Conservation (phyloP, 345 rosid genomes). For the Pugionium dolabratum region DNA sequence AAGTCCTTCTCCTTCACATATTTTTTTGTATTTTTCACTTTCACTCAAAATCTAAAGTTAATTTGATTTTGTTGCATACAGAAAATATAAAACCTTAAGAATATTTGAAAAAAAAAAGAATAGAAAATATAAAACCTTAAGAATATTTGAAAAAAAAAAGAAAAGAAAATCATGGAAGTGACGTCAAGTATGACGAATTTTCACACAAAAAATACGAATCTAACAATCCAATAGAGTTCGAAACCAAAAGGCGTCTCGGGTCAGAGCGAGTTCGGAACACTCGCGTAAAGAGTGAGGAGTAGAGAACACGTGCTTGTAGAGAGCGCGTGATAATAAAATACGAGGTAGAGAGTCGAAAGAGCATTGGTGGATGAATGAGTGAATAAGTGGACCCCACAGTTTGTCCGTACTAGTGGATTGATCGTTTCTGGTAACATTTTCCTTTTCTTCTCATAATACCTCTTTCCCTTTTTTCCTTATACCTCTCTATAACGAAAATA, state of each 20-base stretch:
- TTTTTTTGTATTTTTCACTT: conserved; percentile 2
- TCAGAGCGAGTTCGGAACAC: not conserved
- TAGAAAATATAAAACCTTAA: not conserved
- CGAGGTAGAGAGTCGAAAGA: conserved; percentile 42
- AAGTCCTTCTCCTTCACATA: conserved; percentile 4
- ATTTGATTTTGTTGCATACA: not conserved
- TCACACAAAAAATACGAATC: conserved; percentile 46
- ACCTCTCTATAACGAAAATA: conserved; percentile 23
- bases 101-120: conserved; percentile 7
- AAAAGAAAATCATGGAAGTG: conserved; percentile 32
- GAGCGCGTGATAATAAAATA: conserved; percentile 43
- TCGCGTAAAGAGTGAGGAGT: conserved; percentile 9
- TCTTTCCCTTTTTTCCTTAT: conserved; percentile 63
- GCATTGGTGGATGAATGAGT: conserved; percentile 49
- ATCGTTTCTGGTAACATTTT: conserved; percentile 80
- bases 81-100: not conserved
- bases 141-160: not conserved
- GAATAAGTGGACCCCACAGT: conserved; percentile 56
- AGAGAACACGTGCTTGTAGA: conserved; percentile 24
- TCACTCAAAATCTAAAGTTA: too few relatives aligned
- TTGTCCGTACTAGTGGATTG: conserved; percentile 87
- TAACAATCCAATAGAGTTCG: conserved; percentile 50
- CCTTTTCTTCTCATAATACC: conserved; percentile 78
- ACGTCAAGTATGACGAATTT: conserved; percentile 52
- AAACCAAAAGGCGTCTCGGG: conserved; percentile 37